A percentile compares a stretch with the other conserved stretches of the same genome.
These are phyloP conservation scores for Mortierella sp. DNA, from an alignment of 371 early-diverging fungal genomes.

Conservation along the genomic window DNA sequence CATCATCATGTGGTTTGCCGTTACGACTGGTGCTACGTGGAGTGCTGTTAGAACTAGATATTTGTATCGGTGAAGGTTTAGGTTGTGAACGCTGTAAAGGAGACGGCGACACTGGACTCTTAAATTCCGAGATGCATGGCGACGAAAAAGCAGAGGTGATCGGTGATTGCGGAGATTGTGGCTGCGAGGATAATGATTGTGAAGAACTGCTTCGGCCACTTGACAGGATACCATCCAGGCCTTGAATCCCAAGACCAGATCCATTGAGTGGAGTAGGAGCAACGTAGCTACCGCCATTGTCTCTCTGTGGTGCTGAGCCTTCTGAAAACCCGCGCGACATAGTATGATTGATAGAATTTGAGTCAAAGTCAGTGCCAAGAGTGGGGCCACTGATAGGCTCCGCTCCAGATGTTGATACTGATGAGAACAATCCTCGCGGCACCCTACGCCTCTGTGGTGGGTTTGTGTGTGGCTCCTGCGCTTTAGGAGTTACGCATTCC, in stretches of 20 bases:
- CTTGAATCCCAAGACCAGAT: background rate
- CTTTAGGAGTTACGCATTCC: background rate
- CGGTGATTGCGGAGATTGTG: slow-evolving; percentile 19
- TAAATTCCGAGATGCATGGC: slow-evolving; percentile 5
- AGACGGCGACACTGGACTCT: slow-evolving; percentile 15
- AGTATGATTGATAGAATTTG: background rate
- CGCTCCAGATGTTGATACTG: background rate
- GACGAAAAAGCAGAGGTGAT: slow-evolving; percentile 10
- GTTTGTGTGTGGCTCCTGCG: background rate
- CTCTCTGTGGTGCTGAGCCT: background rate
- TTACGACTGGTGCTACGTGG: background rate
- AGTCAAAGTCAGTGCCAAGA: background rate
- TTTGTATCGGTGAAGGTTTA: slow-evolving; percentile 42
- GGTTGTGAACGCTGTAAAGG: slow-evolving; percentile 22
- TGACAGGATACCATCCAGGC: background rate
- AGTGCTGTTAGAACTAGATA: background rate
- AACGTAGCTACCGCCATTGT: background rate
- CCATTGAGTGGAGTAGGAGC: background rate
- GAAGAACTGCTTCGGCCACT: slow-evolving; percentile 8
- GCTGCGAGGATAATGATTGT: slow-evolving; percentile 8
- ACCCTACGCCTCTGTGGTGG: slow-evolving; percentile 26
- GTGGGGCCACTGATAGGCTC: background rate
- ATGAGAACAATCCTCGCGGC: slow-evolving; percentile 42
- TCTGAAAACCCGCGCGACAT: background rate
- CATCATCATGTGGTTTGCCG: slow-evolving; percentile 6